Evolutionary conservation across 1,284 basidiomycete genomes (phyloP).

Genomic region (Schizophyllum amplum): DNA sequence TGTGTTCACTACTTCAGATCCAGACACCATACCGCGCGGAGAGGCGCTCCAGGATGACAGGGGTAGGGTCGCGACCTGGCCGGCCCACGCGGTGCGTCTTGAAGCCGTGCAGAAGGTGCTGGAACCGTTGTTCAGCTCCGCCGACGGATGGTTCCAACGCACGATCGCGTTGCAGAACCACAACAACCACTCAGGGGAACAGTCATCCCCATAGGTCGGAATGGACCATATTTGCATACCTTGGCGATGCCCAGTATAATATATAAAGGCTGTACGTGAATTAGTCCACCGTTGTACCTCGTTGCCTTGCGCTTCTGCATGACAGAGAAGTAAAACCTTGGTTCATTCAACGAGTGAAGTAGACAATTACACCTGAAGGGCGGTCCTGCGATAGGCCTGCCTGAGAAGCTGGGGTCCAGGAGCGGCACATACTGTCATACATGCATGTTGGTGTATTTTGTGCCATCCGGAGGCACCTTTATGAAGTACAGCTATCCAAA

Average conservation of each 20-base stretch:
- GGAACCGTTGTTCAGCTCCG: constrained; percentile 87
- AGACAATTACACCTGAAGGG: too few species aligned
- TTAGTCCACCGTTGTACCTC: too few species aligned
- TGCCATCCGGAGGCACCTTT: too few species aligned
- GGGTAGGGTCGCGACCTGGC: constrained; percentile 73
- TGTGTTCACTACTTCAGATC: constrained; percentile 25
- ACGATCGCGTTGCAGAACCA: constrained; percentile 98
- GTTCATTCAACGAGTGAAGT: too few species aligned
- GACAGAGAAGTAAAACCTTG: too few species aligned
- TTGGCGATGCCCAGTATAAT: constrained; percentile 85
- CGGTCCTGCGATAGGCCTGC: too few species aligned
- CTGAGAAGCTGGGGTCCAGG: too few species aligned
- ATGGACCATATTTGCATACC: constrained; percentile 34
- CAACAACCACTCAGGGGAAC: constrained; percentile 59
- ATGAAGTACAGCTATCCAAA: too few species aligned
- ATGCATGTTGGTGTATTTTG: too few species aligned
- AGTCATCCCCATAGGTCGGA: constrained; percentile 1
- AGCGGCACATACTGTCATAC: too few species aligned
- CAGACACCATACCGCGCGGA: constrained; percentile 70
- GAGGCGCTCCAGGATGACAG: constrained; percentile 70
- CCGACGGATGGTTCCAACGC: constrained; percentile 85
- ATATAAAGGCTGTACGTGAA: too few species aligned
- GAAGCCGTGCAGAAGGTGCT: constrained; percentile 75
- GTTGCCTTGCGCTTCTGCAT: too few species aligned
- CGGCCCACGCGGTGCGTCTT: constrained; percentile 79